Evolutionary conservation across 2,329 filamentous ascomycete genomes (phyloP).

Genomic region (Venturia oleaginea): DNA sequence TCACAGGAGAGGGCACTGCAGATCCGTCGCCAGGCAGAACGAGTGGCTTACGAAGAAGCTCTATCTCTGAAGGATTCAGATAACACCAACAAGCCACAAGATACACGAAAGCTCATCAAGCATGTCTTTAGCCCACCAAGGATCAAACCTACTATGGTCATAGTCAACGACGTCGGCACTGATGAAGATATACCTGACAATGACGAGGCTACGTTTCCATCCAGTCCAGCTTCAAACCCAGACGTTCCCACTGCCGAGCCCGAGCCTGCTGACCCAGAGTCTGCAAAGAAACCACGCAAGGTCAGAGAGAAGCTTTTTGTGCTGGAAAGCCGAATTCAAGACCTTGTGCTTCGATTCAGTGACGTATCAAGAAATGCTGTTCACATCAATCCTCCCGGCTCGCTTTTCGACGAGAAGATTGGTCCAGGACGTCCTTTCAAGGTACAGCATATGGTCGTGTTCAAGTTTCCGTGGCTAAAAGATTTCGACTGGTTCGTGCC

Average conservation of each 20-base stretch:
- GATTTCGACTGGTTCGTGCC: slow-evolving; percentile 28
- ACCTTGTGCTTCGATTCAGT: slow-evolving; percentile 23
- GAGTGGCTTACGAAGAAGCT: slow-evolving; percentile 4
- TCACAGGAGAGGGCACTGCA: background rate
- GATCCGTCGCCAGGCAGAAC: slow-evolving; percentile 3
- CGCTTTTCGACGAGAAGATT: slow-evolving; percentile 20
- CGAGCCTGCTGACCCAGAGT: background rate
- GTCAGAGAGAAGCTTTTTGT: slow-evolving; percentile 3
- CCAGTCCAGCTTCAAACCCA: background rate
- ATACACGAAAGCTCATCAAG: background rate
- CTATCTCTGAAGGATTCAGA: background rate
- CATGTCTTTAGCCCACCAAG: background rate
- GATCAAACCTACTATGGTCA: background rate
- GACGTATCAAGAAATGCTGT: slow-evolving; percentile 28
- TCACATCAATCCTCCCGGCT: slow-evolving; percentile 38
- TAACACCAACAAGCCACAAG: background rate
- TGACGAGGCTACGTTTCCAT: background rate
- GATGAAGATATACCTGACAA: background rate
- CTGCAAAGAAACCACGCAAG: background rate
- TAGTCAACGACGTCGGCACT: background rate
- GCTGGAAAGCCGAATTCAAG: slow-evolving; percentile 18
- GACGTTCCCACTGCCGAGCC: background rate
- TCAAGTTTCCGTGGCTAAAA: slow-evolving; percentile 29
- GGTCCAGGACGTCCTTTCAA: slow-evolving; percentile 27
- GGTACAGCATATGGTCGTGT: slow-evolving; percentile 28